phyloP scores from a whole-genome alignment of 2,329 filamentous ascomycete species.

The Colletotrichum sp. region DNA sequence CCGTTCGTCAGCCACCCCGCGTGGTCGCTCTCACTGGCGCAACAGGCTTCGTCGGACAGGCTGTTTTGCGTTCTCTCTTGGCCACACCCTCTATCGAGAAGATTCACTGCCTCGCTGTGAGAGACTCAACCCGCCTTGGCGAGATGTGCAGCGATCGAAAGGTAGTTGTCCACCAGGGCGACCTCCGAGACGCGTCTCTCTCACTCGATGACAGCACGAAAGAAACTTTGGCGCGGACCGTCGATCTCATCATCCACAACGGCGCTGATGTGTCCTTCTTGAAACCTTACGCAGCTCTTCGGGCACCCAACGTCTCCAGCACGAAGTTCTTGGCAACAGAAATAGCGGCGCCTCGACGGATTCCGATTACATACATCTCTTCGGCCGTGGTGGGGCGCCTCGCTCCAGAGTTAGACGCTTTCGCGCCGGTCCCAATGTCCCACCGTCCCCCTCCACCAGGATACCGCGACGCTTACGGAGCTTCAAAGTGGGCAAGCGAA shows the following conservation, averaged over 20 bases:
- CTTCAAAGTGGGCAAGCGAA: conserved; percentile 40
- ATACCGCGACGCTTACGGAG: conserved; percentile 33
- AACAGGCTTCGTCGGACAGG: conserved; percentile 21
- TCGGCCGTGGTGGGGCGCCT: conserved; percentile 24
- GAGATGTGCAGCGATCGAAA: conserved; percentile 24
- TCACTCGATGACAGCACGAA: conserved; percentile 35
- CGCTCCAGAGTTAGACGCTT: background rate
- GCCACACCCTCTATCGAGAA: background rate
- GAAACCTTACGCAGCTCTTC: conserved; percentile 33
- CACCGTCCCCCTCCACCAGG: conserved; percentile 20
- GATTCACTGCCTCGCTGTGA: conserved; percentile 20
- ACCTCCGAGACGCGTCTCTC: conserved; percentile 36
- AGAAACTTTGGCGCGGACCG: conserved; percentile 1
- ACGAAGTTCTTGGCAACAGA: conserved; percentile 28
- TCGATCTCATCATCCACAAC: conserved; percentile 56
- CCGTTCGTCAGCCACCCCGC: background rate
- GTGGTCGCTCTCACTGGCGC: conserved; percentile 20
- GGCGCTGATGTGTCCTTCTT: conserved; percentile 39
- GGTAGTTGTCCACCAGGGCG: conserved; percentile 38
- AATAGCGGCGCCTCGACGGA: conserved; percentile 23
- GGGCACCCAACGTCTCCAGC: conserved; percentile 30
- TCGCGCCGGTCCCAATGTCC: conserved; percentile 10
- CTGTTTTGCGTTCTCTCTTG: conserved; percentile 6
- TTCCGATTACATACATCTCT: conserved; percentile 43
- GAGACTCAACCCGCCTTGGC: background rate